These are phyloP conservation scores for Pascua sp. DNA, from an alignment of 1,284 basidiomycete species.

Conservation along the genomic window DNA sequence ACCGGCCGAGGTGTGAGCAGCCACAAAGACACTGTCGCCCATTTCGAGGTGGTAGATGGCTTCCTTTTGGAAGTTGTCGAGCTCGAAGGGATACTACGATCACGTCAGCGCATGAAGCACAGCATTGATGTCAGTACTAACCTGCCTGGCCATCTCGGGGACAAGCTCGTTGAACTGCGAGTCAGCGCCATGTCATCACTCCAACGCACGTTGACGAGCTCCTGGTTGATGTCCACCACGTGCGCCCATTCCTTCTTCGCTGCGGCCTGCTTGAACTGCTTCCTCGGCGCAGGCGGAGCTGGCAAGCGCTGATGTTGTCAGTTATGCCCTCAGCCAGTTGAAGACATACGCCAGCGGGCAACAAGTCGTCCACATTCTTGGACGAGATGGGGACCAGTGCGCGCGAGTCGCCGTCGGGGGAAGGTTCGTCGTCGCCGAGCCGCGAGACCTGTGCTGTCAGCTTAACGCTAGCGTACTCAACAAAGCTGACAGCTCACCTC, in stretches of 20 bases:
- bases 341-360: conserved; percentile 69
- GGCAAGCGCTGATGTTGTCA: conserved; percentile 41
- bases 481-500: conserved; percentile 12
- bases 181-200: no score
- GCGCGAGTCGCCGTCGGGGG: conserved; percentile 8
- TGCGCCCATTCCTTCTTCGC: conserved; percentile 97
- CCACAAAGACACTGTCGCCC: conserved; percentile 97
- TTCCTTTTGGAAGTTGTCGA: conserved; percentile 93
- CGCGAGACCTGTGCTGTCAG: conserved; percentile 22
- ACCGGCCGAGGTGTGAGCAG: conserved; percentile 97
- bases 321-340: background rate
- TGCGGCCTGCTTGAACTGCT: conserved; percentile 41
- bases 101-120: conserved; percentile 1
- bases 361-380: conserved; percentile 71
- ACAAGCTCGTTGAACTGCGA: conserved; percentile 50
- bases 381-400: conserved; percentile 15
- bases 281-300: conserved; percentile 39
- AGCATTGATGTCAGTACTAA: conserved; percentile 12
- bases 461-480: background rate
- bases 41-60: conserved; percentile 97
- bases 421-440: conserved; percentile 31
- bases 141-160: conserved; percentile 49
- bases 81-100: conserved; percentile 71
- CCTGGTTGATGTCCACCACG: conserved; percentile 87
- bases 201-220: conserved; percentile 64